These are phyloP conservation scores for Aspergillus sp. DNA, from an alignment of 2,329 filamentous ascomycete genomes.

Conservation along the genomic window DNA sequence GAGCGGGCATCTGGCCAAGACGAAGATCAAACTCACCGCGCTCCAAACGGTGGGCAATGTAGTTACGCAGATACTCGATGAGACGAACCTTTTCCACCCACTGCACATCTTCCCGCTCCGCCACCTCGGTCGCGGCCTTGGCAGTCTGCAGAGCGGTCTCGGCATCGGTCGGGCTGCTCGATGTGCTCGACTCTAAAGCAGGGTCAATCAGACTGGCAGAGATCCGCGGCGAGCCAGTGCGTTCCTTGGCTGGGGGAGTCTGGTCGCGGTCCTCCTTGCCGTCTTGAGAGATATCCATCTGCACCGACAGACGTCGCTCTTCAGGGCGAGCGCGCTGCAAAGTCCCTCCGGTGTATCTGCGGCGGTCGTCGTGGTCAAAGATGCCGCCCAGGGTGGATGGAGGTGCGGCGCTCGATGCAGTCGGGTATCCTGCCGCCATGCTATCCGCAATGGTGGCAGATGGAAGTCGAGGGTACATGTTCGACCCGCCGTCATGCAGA, in stretches of 20 bases:
- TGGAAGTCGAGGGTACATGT: conserved; percentile 61
- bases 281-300: conserved; percentile 33
- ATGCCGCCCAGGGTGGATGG: conserved; percentile 56
- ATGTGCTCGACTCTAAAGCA: conserved; percentile 28
- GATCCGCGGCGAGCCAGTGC: conserved; percentile 14
- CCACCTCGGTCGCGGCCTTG: conserved; percentile 35
- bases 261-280: conserved; percentile 26
- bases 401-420: conserved; percentile 52
- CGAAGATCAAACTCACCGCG: conserved; percentile 43
- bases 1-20: no score
- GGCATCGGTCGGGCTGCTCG: conserved; percentile 13
- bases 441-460: conserved; percentile 55
- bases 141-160: conserved; percentile 31
- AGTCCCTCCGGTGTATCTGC: conserved; percentile 58
- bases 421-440: conserved; percentile 46
- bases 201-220: conserved; percentile 40
- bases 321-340: conserved; percentile 51
- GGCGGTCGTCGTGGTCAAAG: conserved; percentile 57
- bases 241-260: conserved; percentile 27
- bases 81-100: conserved; percentile 64
- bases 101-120: conserved; percentile 44
- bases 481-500: conserved; percentile 42
- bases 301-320: conserved; percentile 24
- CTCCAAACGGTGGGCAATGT: conserved; percentile 53
- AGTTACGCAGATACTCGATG: conserved; percentile 55